Evolutionary conservation across 164 flowering plant species (phyloP).

Genomic region (Aristolochia contorta): DNA sequence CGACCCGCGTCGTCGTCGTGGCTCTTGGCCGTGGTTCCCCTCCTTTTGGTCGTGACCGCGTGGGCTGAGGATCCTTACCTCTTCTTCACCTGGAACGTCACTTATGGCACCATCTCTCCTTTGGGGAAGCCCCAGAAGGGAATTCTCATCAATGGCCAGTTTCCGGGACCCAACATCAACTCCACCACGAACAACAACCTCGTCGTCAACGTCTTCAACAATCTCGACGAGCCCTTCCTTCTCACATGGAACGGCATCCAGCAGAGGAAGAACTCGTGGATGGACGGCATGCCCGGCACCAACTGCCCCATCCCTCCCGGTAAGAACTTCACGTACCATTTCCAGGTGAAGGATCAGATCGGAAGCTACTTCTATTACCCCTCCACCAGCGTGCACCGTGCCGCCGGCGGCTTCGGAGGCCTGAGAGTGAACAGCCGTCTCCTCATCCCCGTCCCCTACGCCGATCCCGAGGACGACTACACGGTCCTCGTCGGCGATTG

Average conservation of each 20-base stretch:
- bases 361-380: constrained; percentile 43
- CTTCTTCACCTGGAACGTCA: constrained; percentile 29
- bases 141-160: constrained; percentile 41
- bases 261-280: constrained; percentile 54
- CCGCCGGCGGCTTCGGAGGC: constrained; percentile 33
- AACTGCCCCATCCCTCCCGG: constrained; percentile 43
- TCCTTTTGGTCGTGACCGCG: constrained; percentile 6
- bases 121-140: constrained; percentile 33
- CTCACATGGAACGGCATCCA: constrained; percentile 37
- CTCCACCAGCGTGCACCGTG: constrained; percentile 19
- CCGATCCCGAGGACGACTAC: constrained; percentile 42
- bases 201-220: constrained; percentile 44
- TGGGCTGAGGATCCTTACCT: constrained; percentile 33
- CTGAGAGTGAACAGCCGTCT: constrained; percentile 31
- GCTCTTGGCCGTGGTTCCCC: constrained; percentile 2
- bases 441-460: constrained; percentile 35
- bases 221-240: constrained; percentile 49
- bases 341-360: constrained; percentile 43
- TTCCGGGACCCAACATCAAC: constrained; percentile 53
- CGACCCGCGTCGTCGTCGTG: neutral
- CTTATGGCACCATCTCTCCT: constrained; percentile 32
- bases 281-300: constrained; percentile 35
- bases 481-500: constrained; percentile 44
- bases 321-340: constrained; percentile 37
- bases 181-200: constrained; percentile 50